A percentile compares a stretch with the other conserved stretches of the same genome.
Evolutionary conservation across 2,329 filamentous ascomycete genomes (phyloP).

Genomic region (Cercospora berteroae): DNA sequence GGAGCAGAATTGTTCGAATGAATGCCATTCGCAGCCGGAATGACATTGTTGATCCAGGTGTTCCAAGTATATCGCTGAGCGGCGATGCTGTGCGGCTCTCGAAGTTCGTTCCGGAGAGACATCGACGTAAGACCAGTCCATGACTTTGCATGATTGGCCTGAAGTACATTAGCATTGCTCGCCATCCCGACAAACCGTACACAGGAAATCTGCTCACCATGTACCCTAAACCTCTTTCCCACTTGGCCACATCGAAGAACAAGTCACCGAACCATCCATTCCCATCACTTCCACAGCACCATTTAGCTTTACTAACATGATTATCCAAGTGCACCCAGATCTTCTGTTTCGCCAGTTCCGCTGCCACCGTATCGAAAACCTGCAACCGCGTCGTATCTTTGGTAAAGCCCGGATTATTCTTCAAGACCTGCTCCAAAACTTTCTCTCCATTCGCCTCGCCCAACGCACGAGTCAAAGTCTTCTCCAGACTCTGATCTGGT

Average conservation of each 20-base stretch:
- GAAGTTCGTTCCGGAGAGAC: slow-evolving; percentile 56
- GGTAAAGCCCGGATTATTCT: slow-evolving; percentile 58
- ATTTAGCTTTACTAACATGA: slow-evolving; percentile 57
- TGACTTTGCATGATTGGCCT: slow-evolving; percentile 42
- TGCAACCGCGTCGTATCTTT: slow-evolving; percentile 47
- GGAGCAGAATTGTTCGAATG: slow-evolving; percentile 52
- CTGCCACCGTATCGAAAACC: slow-evolving; percentile 55
- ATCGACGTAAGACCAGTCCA: slow-evolving; percentile 53
- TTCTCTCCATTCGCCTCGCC: slow-evolving; percentile 55
- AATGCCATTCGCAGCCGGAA: slow-evolving; percentile 52
- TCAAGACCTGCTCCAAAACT: slow-evolving; percentile 54
- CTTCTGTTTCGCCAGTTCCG: slow-evolving; percentile 51
- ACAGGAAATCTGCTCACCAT: too few relatives aligned
- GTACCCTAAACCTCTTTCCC: slow-evolving; percentile 59
- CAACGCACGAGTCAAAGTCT: slow-evolving; percentile 35
- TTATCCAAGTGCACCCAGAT: slow-evolving; percentile 63
- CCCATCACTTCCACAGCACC: slow-evolving; percentile 56
- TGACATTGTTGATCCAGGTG: slow-evolving; percentile 47
- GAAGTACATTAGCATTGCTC: not conserved
- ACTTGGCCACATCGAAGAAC: slow-evolving; percentile 58
- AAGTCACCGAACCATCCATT: slow-evolving; percentile 54
- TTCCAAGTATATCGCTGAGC: slow-evolving; percentile 25
- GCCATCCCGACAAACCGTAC: too few relatives aligned
- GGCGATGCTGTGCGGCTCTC: too few relatives aligned
- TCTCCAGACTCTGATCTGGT: slow-evolving; percentile 21